These are phyloP conservation scores for Orbilia javanica DNA, from an alignment of 2,329 filamentous ascomycete genomes.

Conservation along the genomic window DNA sequence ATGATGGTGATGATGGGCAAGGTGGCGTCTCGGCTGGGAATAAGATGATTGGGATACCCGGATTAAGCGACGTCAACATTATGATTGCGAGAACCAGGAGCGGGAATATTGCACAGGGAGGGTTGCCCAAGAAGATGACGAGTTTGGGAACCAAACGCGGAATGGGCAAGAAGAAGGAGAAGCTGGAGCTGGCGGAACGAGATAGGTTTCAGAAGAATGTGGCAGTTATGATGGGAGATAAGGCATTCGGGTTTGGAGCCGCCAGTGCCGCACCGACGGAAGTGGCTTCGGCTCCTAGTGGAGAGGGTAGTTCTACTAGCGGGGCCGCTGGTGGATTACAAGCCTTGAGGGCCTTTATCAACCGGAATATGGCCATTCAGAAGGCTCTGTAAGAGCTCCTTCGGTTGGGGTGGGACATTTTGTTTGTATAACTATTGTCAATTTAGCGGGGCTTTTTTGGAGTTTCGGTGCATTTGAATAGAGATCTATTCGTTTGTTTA, in stretches of 20 bases:
- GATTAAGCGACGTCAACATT: conserved; percentile 46
- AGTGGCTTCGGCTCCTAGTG: not conserved
- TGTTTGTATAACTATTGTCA: not conserved
- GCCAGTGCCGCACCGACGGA: not conserved
- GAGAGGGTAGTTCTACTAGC: not conserved
- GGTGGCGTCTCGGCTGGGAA: conserved; percentile 33
- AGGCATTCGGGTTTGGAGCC: conserved; percentile 46
- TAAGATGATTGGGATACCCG: conserved; percentile 53
- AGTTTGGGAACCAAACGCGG: conserved; percentile 52
- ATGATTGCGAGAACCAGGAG: conserved; percentile 43
- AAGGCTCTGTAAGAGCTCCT: conserved; percentile 23
- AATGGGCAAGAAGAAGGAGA: conserved; percentile 54
- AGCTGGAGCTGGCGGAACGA: conserved; percentile 44
- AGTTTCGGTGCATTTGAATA: conserved; percentile 26
- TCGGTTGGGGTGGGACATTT: not conserved
- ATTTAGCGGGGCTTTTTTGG: conserved; percentile 28
- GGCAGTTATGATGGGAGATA: conserved; percentile 48
- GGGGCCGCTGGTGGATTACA: conserved; percentile 44
- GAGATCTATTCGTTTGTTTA: not conserved
- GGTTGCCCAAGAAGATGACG: conserved; percentile 53
- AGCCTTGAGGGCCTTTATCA: conserved; percentile 48
- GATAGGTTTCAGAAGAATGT: conserved; percentile 55
- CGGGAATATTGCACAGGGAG: conserved; percentile 47
- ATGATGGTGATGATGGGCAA: conserved; percentile 17
- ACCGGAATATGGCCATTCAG: conserved; percentile 52